These are phyloP conservation scores for Dactylellina parvicollis DNA, from an alignment of 2,329 filamentous ascomycete genomes.

Conservation along the genomic window DNA sequence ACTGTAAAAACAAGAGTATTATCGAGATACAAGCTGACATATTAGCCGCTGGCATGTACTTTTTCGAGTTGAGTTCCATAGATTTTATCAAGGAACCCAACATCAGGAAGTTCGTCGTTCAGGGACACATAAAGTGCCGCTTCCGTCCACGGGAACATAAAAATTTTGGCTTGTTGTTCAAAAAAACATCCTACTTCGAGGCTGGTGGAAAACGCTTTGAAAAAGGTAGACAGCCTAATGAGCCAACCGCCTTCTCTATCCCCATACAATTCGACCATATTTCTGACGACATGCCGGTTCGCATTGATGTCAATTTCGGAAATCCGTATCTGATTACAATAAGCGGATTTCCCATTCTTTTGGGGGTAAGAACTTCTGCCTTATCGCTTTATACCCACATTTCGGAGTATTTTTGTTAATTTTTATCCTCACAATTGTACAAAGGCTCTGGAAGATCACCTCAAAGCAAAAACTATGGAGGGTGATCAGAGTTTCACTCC, in stretches of 20 bases:
- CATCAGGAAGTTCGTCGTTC: not conserved
- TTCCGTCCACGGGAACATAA: not conserved
- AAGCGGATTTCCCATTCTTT: constrained; percentile 19
- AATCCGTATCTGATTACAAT: not conserved
- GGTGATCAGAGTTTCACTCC: too few relatives aligned
- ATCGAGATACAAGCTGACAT: constrained; percentile 5
- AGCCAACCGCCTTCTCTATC: not conserved
- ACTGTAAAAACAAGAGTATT: not conserved
- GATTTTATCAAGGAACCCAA: too few relatives aligned
- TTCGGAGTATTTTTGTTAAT: too few relatives aligned
- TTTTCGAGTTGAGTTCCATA: not conserved
- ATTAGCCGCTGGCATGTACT: constrained; percentile 2
- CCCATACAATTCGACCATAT: not conserved
- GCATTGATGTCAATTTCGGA: constrained; percentile 14
- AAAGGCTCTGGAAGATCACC: too few relatives aligned
- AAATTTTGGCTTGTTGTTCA: not conserved
- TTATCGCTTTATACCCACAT: too few relatives aligned
- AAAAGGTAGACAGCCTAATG: not conserved
- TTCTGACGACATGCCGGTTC: not conserved
- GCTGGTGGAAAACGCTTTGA: not conserved
- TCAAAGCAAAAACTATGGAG: too few relatives aligned
- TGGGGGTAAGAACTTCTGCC: constrained; percentile 3
- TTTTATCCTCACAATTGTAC: too few relatives aligned
- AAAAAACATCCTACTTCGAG: not conserved
- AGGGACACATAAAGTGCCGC: not conserved